Evolutionary conservation across 2,329 filamentous ascomycete species (phyloP), one percentile per base, ranked within the genome.

Genomic region (Colletotrichum filicis): DNA sequence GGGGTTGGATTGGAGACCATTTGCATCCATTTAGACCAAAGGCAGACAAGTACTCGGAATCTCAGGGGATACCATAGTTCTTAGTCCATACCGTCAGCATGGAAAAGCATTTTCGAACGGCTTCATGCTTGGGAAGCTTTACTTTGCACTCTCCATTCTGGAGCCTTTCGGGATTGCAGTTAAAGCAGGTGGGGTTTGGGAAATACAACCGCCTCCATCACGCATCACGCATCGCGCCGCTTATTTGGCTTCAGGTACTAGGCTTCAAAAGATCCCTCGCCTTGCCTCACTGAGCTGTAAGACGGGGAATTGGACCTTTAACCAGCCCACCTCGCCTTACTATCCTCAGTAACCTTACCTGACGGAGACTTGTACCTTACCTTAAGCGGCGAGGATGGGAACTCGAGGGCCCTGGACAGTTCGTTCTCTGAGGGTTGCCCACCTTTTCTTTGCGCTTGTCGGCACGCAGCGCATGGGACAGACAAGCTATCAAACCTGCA

Each of bases 401-500:
- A 60, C 53, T 49, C 55, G 59, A 66, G 55, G 35, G 59, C 53
- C 35, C 60, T 53, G 70, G 46, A 53, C 59, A 53, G 16, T 46
- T 42, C 5, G 14, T 19, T 42, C 32, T 60, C 42, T 37, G 55
- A 49, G 19, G 42, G 42, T 24, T 26, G 11, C 24, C 58, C 55
- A 11, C 66, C 66, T 59, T 59, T 28, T 55, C 52, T 28, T 11
- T 58, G 24, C 16, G 42, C 60, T 11, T 6, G 22, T 58, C 59
- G 66, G 60, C 66, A 65, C 46, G 66, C 59, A 32, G 52, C 46
- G 59, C 70, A 64, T 69, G 55, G 66, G 5, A 26, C 42, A 56
- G 5, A 46, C 42, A 56, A 70, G 55, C 70, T 24, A 73, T 73
- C 70, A 73, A 73, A 73, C 55, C 52, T 56, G 59, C 70, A 59